A percentile compares a stretch with the other conserved stretches of the same genome.
Evolutionary conservation across 805 yeast genomes (phyloP).

Genomic region (Metschnikowia cerradonensis): DNA sequence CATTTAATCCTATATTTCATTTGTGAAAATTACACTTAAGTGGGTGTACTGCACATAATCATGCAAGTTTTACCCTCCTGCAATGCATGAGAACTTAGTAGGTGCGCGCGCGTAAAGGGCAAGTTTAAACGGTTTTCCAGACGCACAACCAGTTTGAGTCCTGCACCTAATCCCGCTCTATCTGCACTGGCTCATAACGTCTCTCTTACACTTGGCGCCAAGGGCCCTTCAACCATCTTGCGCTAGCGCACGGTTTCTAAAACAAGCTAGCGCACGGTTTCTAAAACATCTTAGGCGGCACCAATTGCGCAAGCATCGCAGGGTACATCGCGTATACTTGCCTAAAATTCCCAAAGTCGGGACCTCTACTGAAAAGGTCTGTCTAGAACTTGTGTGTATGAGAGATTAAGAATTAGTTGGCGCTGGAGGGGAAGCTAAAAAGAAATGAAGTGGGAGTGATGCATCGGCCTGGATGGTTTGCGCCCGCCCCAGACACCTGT

Average conservation of each 20-base stretch:
- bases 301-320: neutral
- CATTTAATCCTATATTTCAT: no score
- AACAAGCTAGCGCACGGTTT: neutral
- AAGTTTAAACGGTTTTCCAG: neutral
- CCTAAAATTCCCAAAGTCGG: neutral
- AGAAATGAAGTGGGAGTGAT: neutral
- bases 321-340: neutral
- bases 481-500: neutral
- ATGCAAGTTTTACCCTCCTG: neutral
- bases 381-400: neutral
- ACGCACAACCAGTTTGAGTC: no score
- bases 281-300: neutral
- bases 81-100: neutral
- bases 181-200: neutral
- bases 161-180: neutral
- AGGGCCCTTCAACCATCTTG: neutral
- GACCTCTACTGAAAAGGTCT: no score
- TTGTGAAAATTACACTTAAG: neutral
- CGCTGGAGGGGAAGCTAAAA: neutral
- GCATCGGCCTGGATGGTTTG: neutral
- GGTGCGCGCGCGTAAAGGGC: neutral
- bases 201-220: neutral
- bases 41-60: neutral
- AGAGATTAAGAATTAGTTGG: neutral
- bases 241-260: neutral